Base-by-base conservation (phyloP, 2,329 filamentous ascomycete species). In the Trichoderma sp. region DNA sequence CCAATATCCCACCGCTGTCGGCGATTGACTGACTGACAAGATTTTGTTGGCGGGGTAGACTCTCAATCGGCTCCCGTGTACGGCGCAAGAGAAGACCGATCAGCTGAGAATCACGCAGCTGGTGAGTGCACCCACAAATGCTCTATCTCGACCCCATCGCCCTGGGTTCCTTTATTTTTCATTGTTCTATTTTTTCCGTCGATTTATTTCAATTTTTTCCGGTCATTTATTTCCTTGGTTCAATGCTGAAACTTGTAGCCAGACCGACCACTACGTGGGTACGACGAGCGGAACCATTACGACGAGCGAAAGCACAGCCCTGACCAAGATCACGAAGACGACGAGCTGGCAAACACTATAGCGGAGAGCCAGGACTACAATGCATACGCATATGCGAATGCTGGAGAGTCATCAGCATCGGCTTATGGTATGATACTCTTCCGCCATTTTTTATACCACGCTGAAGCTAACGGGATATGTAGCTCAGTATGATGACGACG, bases 401-500 rank as follows among this genome's bases (percentile, higher is more conserved):
- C 51, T 28, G 73, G 70, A 21, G 75, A 75, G 36, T 68, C 75
- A 15, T 77, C 68, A 11, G 21, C 73, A 6, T 62, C 69, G 4
- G 73, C 76, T 24, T 77, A 77, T 56, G 73, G 77, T 78, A 64
- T 60, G 74, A 26, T 30, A 2, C 26, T 56, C 21, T 15, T 36
- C 32, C 11, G 5, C 28, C 53, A 51, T 34, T 28, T 28, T 21
- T 61, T 26, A 34, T 11, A 53, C 18, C 24, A 32, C 26, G 24
- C 24, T 57, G 21, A 56, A 24, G 39, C 53, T 73, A 43, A 73
- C 32, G 39, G 24, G 24, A 11, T 30, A 21, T 12, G 47, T 12
- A 75, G 74, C 60, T n/a, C 61, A 57, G 15, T 75, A 75, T 43
- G 74, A 76, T 14, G 75, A 77, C 6, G 76, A 78, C 3, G 78